Evolutionary conservation across 495 filamentous ascomycete genomes (phyloP), one percentile per base, ranked within the genome.

Genomic region (Trichoderma parareesei): DNA sequence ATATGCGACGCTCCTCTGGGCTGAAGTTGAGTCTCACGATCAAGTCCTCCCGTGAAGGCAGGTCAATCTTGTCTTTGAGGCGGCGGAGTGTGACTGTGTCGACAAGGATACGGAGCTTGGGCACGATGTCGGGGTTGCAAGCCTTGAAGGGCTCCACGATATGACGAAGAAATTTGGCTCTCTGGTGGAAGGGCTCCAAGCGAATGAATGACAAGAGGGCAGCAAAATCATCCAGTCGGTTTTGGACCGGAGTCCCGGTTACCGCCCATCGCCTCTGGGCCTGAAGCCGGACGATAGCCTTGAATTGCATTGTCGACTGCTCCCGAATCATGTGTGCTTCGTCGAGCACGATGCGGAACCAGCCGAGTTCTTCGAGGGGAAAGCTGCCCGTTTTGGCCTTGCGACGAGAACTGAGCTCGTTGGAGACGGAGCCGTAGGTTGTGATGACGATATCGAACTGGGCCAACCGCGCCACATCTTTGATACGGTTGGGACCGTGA

Each of bases 341-440:
- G 70, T 98, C 94, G 37, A 98, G 83, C 0, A 97, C 93, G 64
- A 98, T 92, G 8, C 94, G 88, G 72, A 98, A 98, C 89, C 93
- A 96, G 66, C 89, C 88, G 67, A 93, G 87, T 67, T 86, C 79
- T 42, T 85, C 84, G 44, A 98, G 75, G 0, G 92, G 90, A 65
- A 85, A 90, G 10, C 72, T 68, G 0, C 83, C 84, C 16, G 78
- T 73, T 68, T 84, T 88, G 46, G 79, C 77, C 62, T 85, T 85
- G 44, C 80, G 79, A 20, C 86, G 81, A 10, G 82, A 76, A 42
- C 77, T 81, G 33, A 89, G 83, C 69, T 98, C 94, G 60, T 87
- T 90, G 5, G 91, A 84, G n/a, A 96, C 82, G 2, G 89, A 91
- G 63, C 87, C 86, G 75, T 98, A 98, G 0, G 94, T 96, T 0